These are phyloP conservation scores for Botrytis cinerea DNA, from an alignment of 2,329 filamentous ascomycete species.

Conservation along the genomic window DNA sequence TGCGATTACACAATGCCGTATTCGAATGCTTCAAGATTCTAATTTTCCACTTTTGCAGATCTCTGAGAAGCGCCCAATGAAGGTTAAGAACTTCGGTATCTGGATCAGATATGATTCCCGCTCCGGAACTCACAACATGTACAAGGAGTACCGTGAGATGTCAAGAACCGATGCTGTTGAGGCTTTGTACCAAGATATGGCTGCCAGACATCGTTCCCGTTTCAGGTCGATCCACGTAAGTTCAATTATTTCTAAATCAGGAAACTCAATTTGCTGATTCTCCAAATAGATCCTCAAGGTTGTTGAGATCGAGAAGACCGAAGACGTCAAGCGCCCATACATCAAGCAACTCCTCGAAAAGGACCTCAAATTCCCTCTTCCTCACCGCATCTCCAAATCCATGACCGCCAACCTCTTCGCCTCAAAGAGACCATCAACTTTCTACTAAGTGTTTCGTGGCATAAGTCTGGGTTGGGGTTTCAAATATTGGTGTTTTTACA, in stretches of 20 bases:
- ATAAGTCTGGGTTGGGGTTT: constrained; percentile 35
- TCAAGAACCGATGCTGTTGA: constrained; percentile 93
- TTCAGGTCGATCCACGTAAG: constrained; percentile 99
- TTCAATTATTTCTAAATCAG: constrained; percentile 35
- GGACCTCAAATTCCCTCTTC: constrained; percentile 96
- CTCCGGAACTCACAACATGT: constrained; percentile 99
- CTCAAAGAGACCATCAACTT: constrained; percentile 91
- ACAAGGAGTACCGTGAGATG: constrained; percentile 99
- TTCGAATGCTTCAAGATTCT: constrained; percentile 23
- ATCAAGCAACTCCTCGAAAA: constrained; percentile 98
- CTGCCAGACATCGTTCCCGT: constrained; percentile 94
- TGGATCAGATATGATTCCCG: constrained; percentile 99
- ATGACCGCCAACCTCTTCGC: constrained; percentile 88
- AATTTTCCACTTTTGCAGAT: constrained; percentile 59
- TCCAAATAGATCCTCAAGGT: constrained; percentile 86
- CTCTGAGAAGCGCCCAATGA: constrained; percentile 96
- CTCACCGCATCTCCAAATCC: constrained; percentile 88
- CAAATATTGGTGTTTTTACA: constrained; percentile 37
- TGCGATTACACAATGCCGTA: constrained; percentile 44
- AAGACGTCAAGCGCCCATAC: constrained; percentile 96
- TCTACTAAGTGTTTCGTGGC: constrained; percentile 63
- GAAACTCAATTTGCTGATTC: constrained; percentile 24
- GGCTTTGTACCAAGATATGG: constrained; percentile 99
- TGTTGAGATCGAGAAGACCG: constrained; percentile 91
- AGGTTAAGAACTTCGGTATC: constrained; percentile 99